phyloP scores from a whole-genome alignment of 306 rosid genomes.

The Castanopsis chinensis region DNA sequence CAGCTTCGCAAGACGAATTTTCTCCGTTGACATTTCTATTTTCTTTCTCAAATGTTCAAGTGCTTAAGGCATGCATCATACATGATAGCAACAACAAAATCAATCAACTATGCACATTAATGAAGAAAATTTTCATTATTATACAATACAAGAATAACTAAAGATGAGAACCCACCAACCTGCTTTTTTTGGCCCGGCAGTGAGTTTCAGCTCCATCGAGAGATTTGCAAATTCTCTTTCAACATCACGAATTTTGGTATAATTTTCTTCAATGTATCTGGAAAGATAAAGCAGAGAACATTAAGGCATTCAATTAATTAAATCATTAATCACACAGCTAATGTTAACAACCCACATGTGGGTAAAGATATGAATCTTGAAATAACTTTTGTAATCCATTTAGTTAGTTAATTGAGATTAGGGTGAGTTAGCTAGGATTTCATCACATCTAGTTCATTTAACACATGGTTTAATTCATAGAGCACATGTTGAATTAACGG shows the following conservation, averaged over 20 bases:
- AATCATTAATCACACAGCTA: neutral
- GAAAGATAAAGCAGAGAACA: neutral
- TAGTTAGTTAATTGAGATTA: too few species aligned
- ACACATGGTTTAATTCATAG: too few species aligned
- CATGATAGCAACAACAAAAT: constrained; percentile 22
- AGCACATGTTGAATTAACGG: too few species aligned
- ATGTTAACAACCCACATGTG: too few species aligned
- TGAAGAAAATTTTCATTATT: constrained; percentile 10
- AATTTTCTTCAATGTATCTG: constrained; percentile 90
- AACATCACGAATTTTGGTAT: constrained; percentile 87
- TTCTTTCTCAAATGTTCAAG: constrained; percentile 90
- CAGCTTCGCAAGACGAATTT: constrained; percentile 67
- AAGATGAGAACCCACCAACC: constrained; percentile 45
- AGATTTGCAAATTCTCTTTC: constrained; percentile 83
- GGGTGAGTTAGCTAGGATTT: too few species aligned
- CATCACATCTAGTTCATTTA: too few species aligned
- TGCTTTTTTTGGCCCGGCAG: constrained; percentile 95
- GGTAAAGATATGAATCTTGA: too few species aligned
- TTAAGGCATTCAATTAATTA: constrained; percentile 6
- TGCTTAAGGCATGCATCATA: constrained; percentile 51
- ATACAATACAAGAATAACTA: constrained; percentile 17
- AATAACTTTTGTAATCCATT: too few species aligned
- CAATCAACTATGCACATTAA: constrained; percentile 27
- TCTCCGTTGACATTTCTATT: constrained; percentile 76
- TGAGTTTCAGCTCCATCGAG: constrained; percentile 84